A percentile compares a stretch with the other conserved stretches of the same genome.
Evolutionary conservation across 2,329 filamentous ascomycete genomes (phyloP).

Genomic region (Ophiostoma australiae): DNA sequence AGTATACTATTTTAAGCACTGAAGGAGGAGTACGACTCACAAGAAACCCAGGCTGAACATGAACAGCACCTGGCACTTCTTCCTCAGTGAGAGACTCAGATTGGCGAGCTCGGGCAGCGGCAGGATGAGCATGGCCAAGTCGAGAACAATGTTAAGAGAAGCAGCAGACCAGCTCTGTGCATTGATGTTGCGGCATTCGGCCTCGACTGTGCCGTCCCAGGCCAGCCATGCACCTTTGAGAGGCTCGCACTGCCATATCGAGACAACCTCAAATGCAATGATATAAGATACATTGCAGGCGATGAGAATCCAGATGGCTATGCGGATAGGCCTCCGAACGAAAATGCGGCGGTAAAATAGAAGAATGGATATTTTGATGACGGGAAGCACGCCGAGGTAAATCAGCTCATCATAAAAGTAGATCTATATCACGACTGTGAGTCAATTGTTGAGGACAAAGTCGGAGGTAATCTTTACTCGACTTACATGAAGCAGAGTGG

Average conservation of each 20-base stretch:
- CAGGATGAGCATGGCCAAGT: neutral
- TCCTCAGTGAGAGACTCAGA: neutral
- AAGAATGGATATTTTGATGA: neutral
- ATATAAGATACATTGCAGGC: neutral
- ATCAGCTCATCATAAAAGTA: neutral
- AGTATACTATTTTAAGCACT: neutral
- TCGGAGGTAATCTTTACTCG: neutral
- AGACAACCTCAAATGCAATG: neutral
- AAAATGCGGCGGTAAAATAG: neutral
- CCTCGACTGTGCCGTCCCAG: neutral
- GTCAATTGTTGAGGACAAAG: neutral
- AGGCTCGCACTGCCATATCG: neutral
- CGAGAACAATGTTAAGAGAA: neutral
- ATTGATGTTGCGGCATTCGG: neutral
- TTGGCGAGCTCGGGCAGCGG: neutral
- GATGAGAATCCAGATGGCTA: neutral
- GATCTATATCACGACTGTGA: neutral
- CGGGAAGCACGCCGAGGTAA: neutral
- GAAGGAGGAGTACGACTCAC: neutral
- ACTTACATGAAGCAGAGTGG: neutral
- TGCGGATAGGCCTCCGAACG: neutral
- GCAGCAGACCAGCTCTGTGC: neutral
- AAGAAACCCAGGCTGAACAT: neutral
- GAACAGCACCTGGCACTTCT: neutral
- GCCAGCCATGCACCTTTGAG: neutral